Evolutionary conservation across 2,329 filamentous ascomycete genomes (phyloP).

Genomic region (Sporothrix phasma): DNA sequence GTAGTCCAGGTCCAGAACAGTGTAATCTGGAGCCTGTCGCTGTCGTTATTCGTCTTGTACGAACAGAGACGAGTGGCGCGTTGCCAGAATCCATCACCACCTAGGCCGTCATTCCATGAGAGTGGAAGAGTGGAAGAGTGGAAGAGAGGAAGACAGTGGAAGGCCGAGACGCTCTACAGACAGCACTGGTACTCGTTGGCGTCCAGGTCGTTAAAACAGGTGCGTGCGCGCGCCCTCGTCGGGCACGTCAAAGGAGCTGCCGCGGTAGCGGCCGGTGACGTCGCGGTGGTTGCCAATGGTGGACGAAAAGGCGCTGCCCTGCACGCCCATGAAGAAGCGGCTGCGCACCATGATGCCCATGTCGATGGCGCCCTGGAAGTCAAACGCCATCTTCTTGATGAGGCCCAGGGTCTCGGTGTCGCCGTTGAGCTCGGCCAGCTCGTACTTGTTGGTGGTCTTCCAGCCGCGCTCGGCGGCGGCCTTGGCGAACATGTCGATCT

Average conservation of each 20-base stretch:
- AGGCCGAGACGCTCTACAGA: constrained; percentile 19
- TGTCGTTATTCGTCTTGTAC: too few species aligned
- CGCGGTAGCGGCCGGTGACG: constrained; percentile 27
- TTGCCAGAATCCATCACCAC: too few species aligned
- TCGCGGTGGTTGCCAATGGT: constrained; percentile 27
- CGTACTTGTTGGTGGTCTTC: constrained; percentile 29
- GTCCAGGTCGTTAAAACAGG: constrained; percentile 27
- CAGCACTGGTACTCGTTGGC: constrained; percentile 26
- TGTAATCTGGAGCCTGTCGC: too few species aligned
- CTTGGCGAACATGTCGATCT: constrained; percentile 24
- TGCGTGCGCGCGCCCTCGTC: constrained; percentile 27
- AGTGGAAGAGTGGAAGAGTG: neutral
- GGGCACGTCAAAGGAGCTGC: constrained; percentile 23
- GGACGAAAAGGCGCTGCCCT: constrained; percentile 27
- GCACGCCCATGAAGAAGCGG: constrained; percentile 27
- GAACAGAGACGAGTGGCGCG: too few species aligned
- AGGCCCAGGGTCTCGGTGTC: constrained; percentile 18
- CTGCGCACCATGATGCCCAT: constrained; percentile 26
- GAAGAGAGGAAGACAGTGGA: neutral
- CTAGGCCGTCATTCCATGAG: neutral
- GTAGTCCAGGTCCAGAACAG: neutral
- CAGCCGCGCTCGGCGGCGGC: constrained; percentile 26
- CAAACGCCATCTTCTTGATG: constrained; percentile 26
- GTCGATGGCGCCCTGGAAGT: constrained; percentile 29
- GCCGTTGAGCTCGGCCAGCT: constrained; percentile 18